Percentiles rank a stretch among this genome's conserved stretches.
These are phyloP conservation scores for Metschnikowia aberdeeniae DNA, from an alignment of 805 yeast species.

Conservation along the genomic window DNA sequence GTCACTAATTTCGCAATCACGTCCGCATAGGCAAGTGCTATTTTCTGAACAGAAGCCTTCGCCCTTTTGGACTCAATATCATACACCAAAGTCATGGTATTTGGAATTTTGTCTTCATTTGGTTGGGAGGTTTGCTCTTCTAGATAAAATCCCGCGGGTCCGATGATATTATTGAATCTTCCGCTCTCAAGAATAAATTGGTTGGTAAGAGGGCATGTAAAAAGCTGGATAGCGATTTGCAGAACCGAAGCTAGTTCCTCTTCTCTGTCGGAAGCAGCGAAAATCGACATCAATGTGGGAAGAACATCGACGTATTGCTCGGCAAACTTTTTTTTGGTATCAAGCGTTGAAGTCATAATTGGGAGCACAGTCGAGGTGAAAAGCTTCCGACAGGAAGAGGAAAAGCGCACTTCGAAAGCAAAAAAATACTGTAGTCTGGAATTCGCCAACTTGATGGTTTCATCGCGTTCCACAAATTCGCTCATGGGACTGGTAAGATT, in stretches of 20 bases:
- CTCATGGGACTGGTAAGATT: constrained; percentile 3
- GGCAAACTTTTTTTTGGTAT: constrained; percentile 46
- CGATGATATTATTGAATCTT: constrained; percentile 36
- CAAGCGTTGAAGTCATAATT: constrained; percentile 48
- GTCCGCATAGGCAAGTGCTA: constrained; percentile 28
- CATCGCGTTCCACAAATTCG: not conserved
- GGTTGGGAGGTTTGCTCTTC: constrained; percentile 35
- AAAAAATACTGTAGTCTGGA: constrained; percentile 58
- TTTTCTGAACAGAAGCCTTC: constrained; percentile 25
- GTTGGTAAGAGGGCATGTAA: constrained; percentile 40
- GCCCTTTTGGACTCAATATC: constrained; percentile 15
- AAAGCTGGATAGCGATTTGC: constrained; percentile 37
- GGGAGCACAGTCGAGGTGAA: constrained; percentile 52
- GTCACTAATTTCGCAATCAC: constrained; percentile 28
- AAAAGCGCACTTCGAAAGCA: constrained; percentile 55
- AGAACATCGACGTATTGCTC: constrained; percentile 52
- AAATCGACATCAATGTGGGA: constrained; percentile 45
- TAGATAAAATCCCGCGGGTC: constrained; percentile 44
- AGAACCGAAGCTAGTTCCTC: constrained; percentile 35
- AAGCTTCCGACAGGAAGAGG: constrained; percentile 47
- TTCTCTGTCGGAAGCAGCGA: constrained; percentile 50
- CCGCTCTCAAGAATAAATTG: constrained; percentile 26
- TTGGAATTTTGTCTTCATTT: constrained; percentile 34
- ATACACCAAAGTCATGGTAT: constrained; percentile 22
- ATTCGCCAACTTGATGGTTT: constrained; percentile 15